Evolutionary conservation across 1,284 basidiomycete genomes (phyloP).

Genomic region (Gomphus bonarii): DNA sequence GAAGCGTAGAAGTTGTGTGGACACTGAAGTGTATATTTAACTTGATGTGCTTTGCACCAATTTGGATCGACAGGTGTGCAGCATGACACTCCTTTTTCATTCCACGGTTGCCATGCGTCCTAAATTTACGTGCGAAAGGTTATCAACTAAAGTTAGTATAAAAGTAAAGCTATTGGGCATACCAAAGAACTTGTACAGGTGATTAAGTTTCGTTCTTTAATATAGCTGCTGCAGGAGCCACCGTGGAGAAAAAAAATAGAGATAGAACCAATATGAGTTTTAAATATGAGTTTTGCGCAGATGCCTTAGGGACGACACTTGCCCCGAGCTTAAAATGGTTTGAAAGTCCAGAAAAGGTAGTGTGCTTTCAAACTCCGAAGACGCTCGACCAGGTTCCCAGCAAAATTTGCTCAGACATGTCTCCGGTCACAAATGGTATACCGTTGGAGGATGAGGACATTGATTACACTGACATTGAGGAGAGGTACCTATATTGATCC

Average conservation of each 20-base stretch:
- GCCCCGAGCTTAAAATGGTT: too few species aligned
- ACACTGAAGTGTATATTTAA: neutral
- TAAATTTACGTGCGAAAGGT: neutral
- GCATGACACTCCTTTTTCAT: neutral
- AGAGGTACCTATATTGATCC: conserved; percentile 47
- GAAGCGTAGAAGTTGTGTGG: neutral
- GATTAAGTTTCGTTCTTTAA: neutral
- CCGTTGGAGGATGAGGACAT: conserved; percentile 55
- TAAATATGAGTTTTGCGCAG: neutral
- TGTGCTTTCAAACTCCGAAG: conserved; percentile 5
- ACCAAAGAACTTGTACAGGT: neutral
- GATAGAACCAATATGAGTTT: too few species aligned
- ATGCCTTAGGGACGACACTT: neutral
- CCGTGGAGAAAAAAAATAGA: neutral
- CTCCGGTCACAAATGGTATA: conserved; percentile 10
- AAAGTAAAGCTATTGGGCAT: neutral
- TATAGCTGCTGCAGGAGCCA: neutral
- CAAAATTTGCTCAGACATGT: conserved; percentile 7
- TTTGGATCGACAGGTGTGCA: neutral
- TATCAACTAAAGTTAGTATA: neutral
- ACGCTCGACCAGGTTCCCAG: neutral
- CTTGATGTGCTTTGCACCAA: neutral
- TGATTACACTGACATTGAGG: conserved; percentile 92
- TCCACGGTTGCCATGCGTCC: neutral
- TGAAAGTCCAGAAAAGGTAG: neutral